Evolutionary conservation across 495 filamentous ascomycete genomes (phyloP), one percentile per base, ranked within the genome.

Genomic region (Xylaria telfairii): DNA sequence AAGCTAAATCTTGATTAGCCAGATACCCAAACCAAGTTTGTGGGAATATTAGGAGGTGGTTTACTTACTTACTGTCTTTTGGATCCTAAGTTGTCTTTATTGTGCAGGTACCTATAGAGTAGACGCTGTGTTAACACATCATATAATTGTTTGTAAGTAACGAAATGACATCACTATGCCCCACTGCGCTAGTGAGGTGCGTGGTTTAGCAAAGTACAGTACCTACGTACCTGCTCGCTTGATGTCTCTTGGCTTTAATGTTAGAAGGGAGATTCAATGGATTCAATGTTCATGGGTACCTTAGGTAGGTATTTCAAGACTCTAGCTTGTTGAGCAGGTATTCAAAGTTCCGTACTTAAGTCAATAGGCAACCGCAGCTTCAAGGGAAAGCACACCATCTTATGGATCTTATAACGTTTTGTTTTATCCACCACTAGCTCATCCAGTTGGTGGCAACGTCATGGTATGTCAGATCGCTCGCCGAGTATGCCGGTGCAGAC

Each of bases 81-180:
- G 26, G 3, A 9, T 54, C 10, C 26, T 54, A 30, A 17, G 26
- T 54, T 54, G 30, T 54, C 13, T 26, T 17, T 54, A 7, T 44
- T 42, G 59, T 17, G 13, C n/a, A n/a, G n/a, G n/a, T n/a, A n/a
- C n/a, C 59, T 8, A 42, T 24, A 12, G 59, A 42, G 39, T 5
- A 28, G 21, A n/a, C 10, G 34, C 13, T n/a, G 17, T 8, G 8
- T 4, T 37, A 62, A 62, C 13, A 42, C 37, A 61, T 59, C 34
- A 4, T 21, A 28, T 37, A 41, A 3, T 24, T 42, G 37, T n/a
- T 62, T 42, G 64, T 54, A 66, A 54, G 64, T 53, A n/a, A 39
- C 32, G 26, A 39, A 28, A 49, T 66, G 64, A 66, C 64, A 42
- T 66, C 64, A 66, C 32, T 32, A 46, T 46, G 5, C 30, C 41